Conservation (phyloP, 176 grass and related monocot genomes). For the Oryza meyeriana region DNA sequence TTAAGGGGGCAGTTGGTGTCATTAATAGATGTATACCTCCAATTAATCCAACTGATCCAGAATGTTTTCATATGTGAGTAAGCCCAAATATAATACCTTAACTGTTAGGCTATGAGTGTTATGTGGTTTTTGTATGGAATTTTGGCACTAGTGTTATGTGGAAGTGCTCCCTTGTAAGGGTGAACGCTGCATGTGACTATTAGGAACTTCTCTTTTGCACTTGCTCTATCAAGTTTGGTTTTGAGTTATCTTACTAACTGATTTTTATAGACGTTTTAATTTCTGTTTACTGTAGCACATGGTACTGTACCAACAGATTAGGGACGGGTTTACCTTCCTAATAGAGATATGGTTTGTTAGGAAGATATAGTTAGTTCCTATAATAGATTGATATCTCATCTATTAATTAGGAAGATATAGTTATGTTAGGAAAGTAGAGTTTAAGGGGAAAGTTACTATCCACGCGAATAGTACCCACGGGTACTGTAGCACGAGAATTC, state of each 20-base stretch:
- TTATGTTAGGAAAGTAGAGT: too few relatives aligned
- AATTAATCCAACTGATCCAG: slow-evolving; percentile 99
- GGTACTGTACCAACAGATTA: too few relatives aligned
- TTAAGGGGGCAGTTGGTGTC: slow-evolving; percentile 95
- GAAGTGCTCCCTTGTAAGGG: not conserved
- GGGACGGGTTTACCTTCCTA: too few relatives aligned
- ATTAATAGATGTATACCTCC: slow-evolving; percentile 97
- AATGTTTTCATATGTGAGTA: slow-evolving; percentile 99
- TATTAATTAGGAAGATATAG: too few relatives aligned
- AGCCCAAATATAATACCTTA: not conserved
- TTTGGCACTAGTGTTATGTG: not conserved
- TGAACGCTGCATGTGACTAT: not conserved
- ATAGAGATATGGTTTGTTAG: too few relatives aligned
- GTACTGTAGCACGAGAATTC: too few relatives aligned
- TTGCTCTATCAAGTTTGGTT: slow-evolving; percentile 1
- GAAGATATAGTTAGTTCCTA: too few relatives aligned
- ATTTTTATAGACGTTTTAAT: not conserved
- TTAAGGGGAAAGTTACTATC: too few relatives aligned
- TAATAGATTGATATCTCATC: too few relatives aligned
- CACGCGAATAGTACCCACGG: too few relatives aligned
- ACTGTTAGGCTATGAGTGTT: not conserved
- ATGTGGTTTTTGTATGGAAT: not conserved
- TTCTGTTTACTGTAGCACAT: not conserved
- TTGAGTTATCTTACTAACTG: not conserved
- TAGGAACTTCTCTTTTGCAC: not conserved